Evolutionary conservation across 2,329 filamentous ascomycete species (phyloP).

Genomic region (Alternaria brassicicola): DNA sequence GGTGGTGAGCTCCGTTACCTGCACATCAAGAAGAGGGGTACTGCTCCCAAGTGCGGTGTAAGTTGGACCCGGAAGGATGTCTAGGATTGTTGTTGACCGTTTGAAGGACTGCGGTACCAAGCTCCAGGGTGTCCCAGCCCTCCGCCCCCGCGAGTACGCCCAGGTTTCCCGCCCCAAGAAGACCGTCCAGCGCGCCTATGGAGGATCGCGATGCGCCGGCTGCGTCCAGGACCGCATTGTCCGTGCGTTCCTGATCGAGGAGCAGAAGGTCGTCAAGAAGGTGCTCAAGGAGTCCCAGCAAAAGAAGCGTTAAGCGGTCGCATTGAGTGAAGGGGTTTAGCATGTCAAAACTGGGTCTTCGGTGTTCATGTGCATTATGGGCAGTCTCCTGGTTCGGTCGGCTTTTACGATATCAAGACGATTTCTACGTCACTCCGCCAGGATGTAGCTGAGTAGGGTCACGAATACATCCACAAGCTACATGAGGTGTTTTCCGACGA

Average conservation of each 20-base stretch:
- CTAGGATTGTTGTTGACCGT: slow-evolving; percentile 19
- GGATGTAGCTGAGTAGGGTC: slow-evolving; percentile 46
- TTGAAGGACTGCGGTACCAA: slow-evolving; percentile 95
- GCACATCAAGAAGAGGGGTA: slow-evolving; percentile 99
- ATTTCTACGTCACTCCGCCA: slow-evolving; percentile 44
- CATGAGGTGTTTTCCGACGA: slow-evolving; percentile 7
- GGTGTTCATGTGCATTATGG: slow-evolving; percentile 53
- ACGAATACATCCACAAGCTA: slow-evolving; percentile 44
- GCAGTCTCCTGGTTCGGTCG: slow-evolving; percentile 48
- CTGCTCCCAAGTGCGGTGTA: slow-evolving; percentile 84
- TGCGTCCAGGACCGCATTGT: slow-evolving; percentile 98
- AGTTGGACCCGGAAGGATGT: slow-evolving; percentile 21
- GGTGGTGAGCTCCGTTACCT: slow-evolving; percentile 94
- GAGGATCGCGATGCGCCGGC: slow-evolving; percentile 97
- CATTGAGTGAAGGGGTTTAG: slow-evolving; percentile 36
- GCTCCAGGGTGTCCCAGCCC: slow-evolving; percentile 95
- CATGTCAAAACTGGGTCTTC: slow-evolving; percentile 48
- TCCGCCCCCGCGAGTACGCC: slow-evolving; percentile 97
- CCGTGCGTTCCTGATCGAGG: slow-evolving; percentile 98
- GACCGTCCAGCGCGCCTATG: slow-evolving; percentile 96
- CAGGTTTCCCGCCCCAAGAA: slow-evolving; percentile 98
- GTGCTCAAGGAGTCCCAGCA: slow-evolving; percentile 97
- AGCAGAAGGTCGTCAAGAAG: slow-evolving; percentile 99
- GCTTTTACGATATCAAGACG: slow-evolving; percentile 48
- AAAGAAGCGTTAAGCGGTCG: slow-evolving; percentile 62